Conservation (phyloP, 2,329 filamentous ascomycete species). For the Lasiodiplodia sp. region DNA sequence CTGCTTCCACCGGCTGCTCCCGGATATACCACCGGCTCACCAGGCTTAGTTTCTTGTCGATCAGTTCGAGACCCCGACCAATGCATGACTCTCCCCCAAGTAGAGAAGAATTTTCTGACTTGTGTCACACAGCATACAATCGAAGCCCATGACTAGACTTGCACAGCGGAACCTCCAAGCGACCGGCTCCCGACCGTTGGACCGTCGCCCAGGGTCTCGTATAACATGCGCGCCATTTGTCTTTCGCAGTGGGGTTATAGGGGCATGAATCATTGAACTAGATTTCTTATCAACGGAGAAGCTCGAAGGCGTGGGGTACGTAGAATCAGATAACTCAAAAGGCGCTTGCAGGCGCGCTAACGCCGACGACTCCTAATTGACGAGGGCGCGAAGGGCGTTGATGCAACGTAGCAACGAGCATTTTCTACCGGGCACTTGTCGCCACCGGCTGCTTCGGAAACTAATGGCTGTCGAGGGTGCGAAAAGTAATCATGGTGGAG, state of each 20-base stretch:
- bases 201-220: not conserved
- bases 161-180: not conserved
- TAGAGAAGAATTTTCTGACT: not conserved
- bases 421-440: not conserved
- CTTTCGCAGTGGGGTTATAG: not conserved
- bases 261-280: not conserved
- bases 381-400: too few species aligned
- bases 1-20: not conserved
- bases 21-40: not conserved
- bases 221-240: not conserved
- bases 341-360: not conserved
- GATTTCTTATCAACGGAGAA: not conserved
- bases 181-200: not conserved
- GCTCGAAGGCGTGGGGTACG: not conserved
- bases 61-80: constrained; percentile 3
- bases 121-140: not conserved
- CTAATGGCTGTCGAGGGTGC: not conserved
- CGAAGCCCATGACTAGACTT: not conserved
- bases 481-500: not conserved
- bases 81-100: not conserved
- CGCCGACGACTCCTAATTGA: too few species aligned
- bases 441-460: not conserved
- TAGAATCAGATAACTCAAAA: not conserved
- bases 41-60: constrained; percentile 5
- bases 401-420: not conserved